Evolutionary conservation across 495 filamentous ascomycete species (phyloP), one percentile per base, ranked within the genome.

Genomic region (Penicillium manginii): DNA sequence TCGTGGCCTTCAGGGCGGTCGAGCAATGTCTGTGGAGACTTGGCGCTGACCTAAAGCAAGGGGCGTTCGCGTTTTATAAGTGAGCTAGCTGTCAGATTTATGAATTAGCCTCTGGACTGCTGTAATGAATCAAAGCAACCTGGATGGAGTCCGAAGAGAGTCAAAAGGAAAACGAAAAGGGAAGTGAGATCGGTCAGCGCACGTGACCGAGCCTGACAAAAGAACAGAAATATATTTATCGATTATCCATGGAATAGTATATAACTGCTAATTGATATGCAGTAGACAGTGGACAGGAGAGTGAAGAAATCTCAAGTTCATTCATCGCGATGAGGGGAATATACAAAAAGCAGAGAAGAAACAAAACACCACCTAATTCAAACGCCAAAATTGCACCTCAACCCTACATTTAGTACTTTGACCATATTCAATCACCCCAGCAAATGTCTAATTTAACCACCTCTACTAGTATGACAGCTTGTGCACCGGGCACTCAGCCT

Each of bases 401-500:
- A n/a, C n/a, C n/a, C n/a, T n/a, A n/a, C n/a, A n/a, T n/a, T n/a
- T n/a, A n/a, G n/a, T n/a, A n/a, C n/a, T n/a, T n/a, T n/a, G n/a
- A 29, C 9, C 26, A 29, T 1, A 29, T 29, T 29, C 26, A 29
- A 8, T 8, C 26, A 29, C 26, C 3, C 26, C 26, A 26, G 7
- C 26, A 29, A 29, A n/a, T n/a, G 26, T 29, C 26, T 29, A 29
- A 29, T 29, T 29, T 8, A 7, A 29, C 35, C 35, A 4, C 15
- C 9, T 37, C 45, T 12, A 43, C 45, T 51, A 52, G 49, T 60
- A 78, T 19, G 69, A 74, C 21, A 78, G 59, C 48, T 81, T 79
- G 65, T 84, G 82, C 47, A 82, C 78, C 8, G 82, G 82, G 57
- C 82, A 84, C 71, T 83, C 78, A 50, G 70, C 75, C 69, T 81